Evolutionary conservation across 2,329 filamentous ascomycete species (phyloP).

Genomic region (Cytospora mali): DNA sequence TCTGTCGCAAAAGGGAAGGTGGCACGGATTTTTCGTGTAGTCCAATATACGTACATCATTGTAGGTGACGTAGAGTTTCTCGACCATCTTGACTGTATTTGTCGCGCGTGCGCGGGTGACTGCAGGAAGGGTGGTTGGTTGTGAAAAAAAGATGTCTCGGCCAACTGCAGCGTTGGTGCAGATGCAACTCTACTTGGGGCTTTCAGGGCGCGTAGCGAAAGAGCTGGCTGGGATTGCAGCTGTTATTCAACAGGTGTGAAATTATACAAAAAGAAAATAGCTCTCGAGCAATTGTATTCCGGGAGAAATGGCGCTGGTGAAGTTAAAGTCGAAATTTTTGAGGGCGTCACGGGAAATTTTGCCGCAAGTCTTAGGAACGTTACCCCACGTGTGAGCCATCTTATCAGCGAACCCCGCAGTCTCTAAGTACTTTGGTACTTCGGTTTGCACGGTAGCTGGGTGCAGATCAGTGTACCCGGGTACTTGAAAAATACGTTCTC

Average conservation of each 20-base stretch:
- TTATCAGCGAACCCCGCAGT: neutral
- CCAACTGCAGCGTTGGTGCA: conserved; percentile 16
- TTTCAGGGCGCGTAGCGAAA: neutral
- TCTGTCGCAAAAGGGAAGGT: neutral
- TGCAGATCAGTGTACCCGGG: neutral
- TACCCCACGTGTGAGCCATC: neutral
- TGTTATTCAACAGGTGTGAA: neutral
- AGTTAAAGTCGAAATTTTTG: neutral
- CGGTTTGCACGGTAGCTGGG: neutral
- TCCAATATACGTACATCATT: conserved; percentile 72
- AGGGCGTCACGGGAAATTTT: neutral
- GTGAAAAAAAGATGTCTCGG: conserved; percentile 19
- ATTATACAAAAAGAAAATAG: neutral
- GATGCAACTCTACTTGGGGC: too few species aligned
- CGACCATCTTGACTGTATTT: conserved; percentile 64
- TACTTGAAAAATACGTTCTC: too few species aligned
- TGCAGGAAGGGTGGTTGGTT: conserved; percentile 18
- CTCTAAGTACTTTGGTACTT: neutral
- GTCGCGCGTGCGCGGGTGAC: conserved; percentile 10
- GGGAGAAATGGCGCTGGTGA: neutral
- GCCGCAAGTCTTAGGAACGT: neutral
- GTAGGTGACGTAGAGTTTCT: conserved; percentile 90
- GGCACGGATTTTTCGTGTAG: neutral
- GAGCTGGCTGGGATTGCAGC: neutral
- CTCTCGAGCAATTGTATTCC: neutral